Conservation (phyloP, 2,329 filamentous ascomycete species). For the Pleomassaria siparia region DNA sequence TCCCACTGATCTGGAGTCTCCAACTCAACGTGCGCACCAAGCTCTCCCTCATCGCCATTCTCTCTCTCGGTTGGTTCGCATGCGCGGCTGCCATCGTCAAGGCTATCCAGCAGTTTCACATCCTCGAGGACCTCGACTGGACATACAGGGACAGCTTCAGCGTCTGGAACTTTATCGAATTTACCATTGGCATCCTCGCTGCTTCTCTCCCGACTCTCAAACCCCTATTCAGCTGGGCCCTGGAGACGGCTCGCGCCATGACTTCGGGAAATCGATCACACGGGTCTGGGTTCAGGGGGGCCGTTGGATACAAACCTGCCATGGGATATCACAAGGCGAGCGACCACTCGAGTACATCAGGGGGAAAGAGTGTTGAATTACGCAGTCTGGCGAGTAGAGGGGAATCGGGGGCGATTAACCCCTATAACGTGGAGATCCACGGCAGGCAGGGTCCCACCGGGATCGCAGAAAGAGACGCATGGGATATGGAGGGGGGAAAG, state of each 20-base stretch:
- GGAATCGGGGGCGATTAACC: slow-evolving; percentile 4
- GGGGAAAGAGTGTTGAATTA: slow-evolving; percentile 16
- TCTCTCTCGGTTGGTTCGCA: slow-evolving; percentile 46
- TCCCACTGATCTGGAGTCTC: slow-evolving; percentile 48
- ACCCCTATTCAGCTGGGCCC: slow-evolving; percentile 39
- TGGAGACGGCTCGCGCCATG: slow-evolving; percentile 31
- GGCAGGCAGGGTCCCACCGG: slow-evolving; percentile 12
- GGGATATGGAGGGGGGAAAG: slow-evolving; percentile 19
- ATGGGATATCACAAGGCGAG: slow-evolving; percentile 23
- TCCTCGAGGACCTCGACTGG: slow-evolving; percentile 40
- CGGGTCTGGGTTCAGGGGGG: slow-evolving; percentile 8
- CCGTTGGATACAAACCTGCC: slow-evolving; percentile 11
- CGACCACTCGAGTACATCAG: slow-evolving; percentile 11
- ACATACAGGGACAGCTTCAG: slow-evolving; percentile 45
- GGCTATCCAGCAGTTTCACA: slow-evolving; percentile 40
- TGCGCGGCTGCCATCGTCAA: slow-evolving; percentile 49
- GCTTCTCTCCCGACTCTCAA: slow-evolving; percentile 47
- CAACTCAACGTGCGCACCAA: slow-evolving; percentile 48
- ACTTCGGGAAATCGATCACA: slow-evolving; percentile 19
- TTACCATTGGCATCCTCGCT: slow-evolving; percentile 49
- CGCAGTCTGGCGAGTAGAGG: slow-evolving; percentile 13
- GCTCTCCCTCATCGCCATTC: slow-evolving; percentile 38
- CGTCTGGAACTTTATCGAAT: slow-evolving; percentile 51
- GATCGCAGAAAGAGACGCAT: slow-evolving; percentile 19
- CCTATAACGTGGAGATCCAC: slow-evolving; percentile 21